A percentile compares a stretch with the other conserved stretches of the same genome.
Evolutionary conservation across 768 basidiomycete species (phyloP).

Genomic region (Boletus reticulatus): DNA sequence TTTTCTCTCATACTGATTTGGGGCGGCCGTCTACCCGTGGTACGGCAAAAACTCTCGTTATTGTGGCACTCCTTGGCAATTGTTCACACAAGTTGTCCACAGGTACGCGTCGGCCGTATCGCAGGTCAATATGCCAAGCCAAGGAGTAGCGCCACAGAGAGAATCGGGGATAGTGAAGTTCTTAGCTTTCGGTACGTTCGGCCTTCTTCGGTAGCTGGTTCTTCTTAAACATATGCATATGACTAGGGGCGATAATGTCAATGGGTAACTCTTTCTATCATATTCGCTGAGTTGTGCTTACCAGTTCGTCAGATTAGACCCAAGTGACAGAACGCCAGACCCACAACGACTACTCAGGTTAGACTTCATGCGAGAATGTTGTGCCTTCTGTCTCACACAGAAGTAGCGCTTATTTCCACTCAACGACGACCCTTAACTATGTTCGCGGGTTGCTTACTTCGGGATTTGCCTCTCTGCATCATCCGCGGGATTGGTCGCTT

Average conservation of each 20-base stretch:
- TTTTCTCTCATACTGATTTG: constrained; percentile 94
- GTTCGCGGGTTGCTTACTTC: constrained; percentile 85
- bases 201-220: not conserved
- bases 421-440: constrained; percentile 90
- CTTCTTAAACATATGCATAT: not conserved
- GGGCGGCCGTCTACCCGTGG: constrained; percentile 92
- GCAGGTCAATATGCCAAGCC: constrained; percentile 98
- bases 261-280: constrained; percentile 54
- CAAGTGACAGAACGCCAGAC: constrained; percentile 81
- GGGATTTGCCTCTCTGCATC: constrained; percentile 90
- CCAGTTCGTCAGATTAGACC: constrained; percentile 44
- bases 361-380: constrained; percentile 2
- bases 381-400: constrained; percentile 4
- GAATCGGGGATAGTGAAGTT: constrained; percentile 70
- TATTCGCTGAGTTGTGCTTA: not conserved
- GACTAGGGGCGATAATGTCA: constrained; percentile 91
- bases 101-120: constrained; percentile 87
- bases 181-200: constrained; percentile 78
- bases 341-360: constrained; percentile 84
- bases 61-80: not conserved
- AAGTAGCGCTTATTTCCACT: constrained; percentile 91
- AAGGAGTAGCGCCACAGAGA: constrained; percentile 79
- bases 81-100: constrained; percentile 4
- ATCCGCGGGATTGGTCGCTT: constrained; percentile 90
- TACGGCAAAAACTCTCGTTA: constrained; percentile 36